These are phyloP conservation scores for Exophiala xenobiotica DNA, from an alignment of 2,329 filamentous ascomycete species.

Conservation along the genomic window DNA sequence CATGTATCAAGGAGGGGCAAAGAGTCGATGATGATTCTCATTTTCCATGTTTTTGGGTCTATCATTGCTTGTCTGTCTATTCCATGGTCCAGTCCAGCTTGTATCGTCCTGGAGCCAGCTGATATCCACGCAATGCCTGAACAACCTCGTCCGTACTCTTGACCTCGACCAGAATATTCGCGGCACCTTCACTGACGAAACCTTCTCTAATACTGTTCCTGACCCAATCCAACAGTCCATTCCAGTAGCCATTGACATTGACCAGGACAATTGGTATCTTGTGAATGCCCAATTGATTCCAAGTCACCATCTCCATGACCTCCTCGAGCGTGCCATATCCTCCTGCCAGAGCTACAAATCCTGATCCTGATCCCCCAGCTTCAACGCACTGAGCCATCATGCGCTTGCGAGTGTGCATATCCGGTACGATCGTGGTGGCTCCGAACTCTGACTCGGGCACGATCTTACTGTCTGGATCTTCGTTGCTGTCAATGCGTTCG, in stretches of 20 bases:
- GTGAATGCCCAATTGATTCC: conserved; percentile 97
- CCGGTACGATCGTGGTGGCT: conserved; percentile 79
- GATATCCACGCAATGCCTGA: conserved; percentile 68
- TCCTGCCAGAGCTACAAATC: conserved; percentile 84
- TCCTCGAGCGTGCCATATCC: conserved; percentile 97
- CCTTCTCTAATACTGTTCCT: conserved; percentile 70
- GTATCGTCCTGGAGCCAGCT: conserved; percentile 70
- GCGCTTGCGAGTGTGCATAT: conserved; percentile 96
- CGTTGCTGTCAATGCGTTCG: conserved; percentile 30
- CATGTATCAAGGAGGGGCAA: neutral
- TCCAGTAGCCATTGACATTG: conserved; percentile 90
- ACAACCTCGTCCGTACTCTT: conserved; percentile 71
- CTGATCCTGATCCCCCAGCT: conserved; percentile 74
- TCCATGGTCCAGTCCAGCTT: conserved; percentile 69
- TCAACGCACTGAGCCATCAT: conserved; percentile 90
- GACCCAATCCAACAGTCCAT: conserved; percentile 81
- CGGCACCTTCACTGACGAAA: conserved; percentile 72
- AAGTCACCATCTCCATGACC: conserved; percentile 87
- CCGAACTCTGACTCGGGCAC: conserved; percentile 61
- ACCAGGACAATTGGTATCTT: conserved; percentile 72
- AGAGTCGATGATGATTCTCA: conserved; percentile 3
- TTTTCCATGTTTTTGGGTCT: neutral
- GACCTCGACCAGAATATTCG: conserved; percentile 75
- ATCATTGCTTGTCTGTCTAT: neutral
- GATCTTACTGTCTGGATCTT: conserved; percentile 30